Percentiles rank a stretch among this genome's conserved stretches.
Conservation (phyloP, 225 moss, liverwort and hornwort genomes). For the Neckera pumila region DNA sequence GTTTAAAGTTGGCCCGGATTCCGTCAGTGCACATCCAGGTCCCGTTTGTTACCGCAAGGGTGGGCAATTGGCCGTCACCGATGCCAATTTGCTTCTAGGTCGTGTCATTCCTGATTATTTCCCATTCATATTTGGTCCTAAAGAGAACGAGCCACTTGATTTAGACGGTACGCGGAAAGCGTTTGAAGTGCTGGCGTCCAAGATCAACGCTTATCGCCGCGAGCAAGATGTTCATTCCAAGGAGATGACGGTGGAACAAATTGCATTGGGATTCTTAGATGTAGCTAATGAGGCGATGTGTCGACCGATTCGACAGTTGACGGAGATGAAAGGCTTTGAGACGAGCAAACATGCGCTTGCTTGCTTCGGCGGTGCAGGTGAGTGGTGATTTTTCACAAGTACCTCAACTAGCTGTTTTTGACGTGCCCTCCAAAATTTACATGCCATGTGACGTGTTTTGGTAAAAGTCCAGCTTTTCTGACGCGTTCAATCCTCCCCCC, state of each 20-base stretch:
- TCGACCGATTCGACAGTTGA: constrained; percentile 95
- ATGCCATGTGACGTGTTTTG: neutral
- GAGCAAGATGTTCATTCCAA: constrained; percentile 56
- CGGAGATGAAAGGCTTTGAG: constrained; percentile 98
- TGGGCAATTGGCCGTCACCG: constrained; percentile 90
- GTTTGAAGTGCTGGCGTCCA: constrained; percentile 39
- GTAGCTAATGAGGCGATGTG: constrained; percentile 99
- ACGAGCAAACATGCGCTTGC: constrained; percentile 85
- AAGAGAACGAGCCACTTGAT: constrained; percentile 85
- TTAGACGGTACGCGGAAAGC: constrained; percentile 56
- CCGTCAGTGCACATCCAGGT: constrained; percentile 96
- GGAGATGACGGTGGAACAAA: constrained; percentile 80
- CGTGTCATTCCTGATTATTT: constrained; percentile 94
- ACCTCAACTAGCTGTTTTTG: neutral
- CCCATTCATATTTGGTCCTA: constrained; percentile 82
- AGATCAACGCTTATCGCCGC: constrained; percentile 58
- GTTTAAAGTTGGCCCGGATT: constrained; percentile 94
- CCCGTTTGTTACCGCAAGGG: constrained; percentile 99
- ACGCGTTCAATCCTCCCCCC: neutral
- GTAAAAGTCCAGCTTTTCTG: neutral
- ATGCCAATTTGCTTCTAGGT: constrained; percentile 89
- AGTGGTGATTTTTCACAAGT: neutral
- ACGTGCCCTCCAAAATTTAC: neutral
- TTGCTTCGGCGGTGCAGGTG: constrained; percentile 84
- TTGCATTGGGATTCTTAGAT: constrained; percentile 84